A percentile compares a stretch with the other conserved stretches of the same genome.
Conservation (phyloP, 2,329 filamentous ascomycete species). For the Ophiostoma ips region DNA sequence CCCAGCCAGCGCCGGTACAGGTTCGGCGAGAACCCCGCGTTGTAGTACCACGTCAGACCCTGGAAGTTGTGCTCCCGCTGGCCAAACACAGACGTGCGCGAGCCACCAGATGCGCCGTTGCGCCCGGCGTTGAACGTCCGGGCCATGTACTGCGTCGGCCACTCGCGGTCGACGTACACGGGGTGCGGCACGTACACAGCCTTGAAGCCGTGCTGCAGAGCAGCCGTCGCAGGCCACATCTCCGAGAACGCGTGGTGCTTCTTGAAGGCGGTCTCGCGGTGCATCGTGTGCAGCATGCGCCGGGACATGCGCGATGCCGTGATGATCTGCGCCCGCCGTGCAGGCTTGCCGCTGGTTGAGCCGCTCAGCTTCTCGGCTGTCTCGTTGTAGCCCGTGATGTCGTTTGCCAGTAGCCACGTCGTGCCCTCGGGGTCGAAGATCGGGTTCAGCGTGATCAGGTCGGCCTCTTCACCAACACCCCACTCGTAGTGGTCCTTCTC, state of each 20-base stretch:
- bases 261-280: constrained; percentile 70
- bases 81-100: constrained; percentile 59
- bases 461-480: constrained; percentile 73
- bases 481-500: constrained; percentile 72
- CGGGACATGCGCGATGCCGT: constrained; percentile 74
- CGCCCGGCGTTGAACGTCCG: constrained; percentile 66
- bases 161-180: constrained; percentile 72
- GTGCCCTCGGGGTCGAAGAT: constrained; percentile 80
- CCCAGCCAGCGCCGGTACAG: constrained; percentile 81
- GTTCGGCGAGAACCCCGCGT: constrained; percentile 66
- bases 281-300: constrained; percentile 72
- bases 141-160: constrained; percentile 68
- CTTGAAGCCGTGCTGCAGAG: constrained; percentile 85
- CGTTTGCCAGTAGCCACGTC: constrained; percentile 66
- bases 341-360: constrained; percentile 41
- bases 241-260: constrained; percentile 89
- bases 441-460: constrained; percentile 65
- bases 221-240: constrained; percentile 86
- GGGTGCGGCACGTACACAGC: constrained; percentile 85
- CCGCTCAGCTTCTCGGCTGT: constrained; percentile 18
- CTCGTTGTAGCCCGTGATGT: constrained; percentile 74
- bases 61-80: constrained; percentile 81
- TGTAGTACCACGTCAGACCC: constrained; percentile 86
- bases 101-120: constrained; percentile 61
- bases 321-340: constrained; percentile 76